Evolutionary conservation across 1,284 basidiomycete genomes (phyloP).

Genomic region (Puccinia hordei): DNA sequence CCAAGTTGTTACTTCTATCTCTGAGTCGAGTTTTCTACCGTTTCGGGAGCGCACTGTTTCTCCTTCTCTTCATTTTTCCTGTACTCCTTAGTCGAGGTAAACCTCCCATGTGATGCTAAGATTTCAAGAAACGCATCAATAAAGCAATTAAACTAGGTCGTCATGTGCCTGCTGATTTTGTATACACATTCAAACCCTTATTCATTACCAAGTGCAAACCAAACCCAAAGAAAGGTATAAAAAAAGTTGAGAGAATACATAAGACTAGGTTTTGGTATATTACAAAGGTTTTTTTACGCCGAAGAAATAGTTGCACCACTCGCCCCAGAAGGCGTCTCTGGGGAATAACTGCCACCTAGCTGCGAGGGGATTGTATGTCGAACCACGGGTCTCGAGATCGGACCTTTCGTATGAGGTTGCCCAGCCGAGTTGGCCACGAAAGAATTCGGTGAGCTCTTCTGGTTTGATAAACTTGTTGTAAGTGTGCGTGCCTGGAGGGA

Average conservation of each 20-base stretch:
- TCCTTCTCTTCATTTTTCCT: too few species aligned
- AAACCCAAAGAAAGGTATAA: not conserved
- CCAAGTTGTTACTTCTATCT: too few species aligned
- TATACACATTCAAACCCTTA: not conserved
- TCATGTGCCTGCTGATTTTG: too few species aligned
- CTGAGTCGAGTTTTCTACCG: too few species aligned
- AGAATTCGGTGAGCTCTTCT: constrained; percentile 80
- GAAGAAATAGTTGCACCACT: constrained; percentile 71
- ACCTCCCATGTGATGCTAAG: too few species aligned
- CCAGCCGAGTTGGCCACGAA: constrained; percentile 67
- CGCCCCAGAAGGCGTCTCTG: constrained; percentile 66
- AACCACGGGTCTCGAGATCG: constrained; percentile 79
- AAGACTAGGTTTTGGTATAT: not conserved
- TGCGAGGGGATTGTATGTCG: constrained; percentile 76
- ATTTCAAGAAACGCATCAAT: too few species aligned
- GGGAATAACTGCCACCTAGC: constrained; percentile 73
- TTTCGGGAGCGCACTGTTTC: too few species aligned
- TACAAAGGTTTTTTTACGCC: constrained; percentile 52
- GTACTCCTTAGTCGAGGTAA: too few species aligned
- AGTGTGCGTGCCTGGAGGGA: constrained; percentile 87
- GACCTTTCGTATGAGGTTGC: constrained; percentile 56
- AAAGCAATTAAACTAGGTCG: too few species aligned
- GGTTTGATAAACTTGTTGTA: constrained; percentile 88
- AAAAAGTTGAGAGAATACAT: constrained; percentile 26
- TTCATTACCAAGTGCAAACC: too few species aligned